Percentiles rank a stretch among this genome's conserved stretches.
These are phyloP conservation scores for Atkinsonella texensis DNA, from an alignment of 2,329 filamentous ascomycete genomes.

Conservation along the genomic window DNA sequence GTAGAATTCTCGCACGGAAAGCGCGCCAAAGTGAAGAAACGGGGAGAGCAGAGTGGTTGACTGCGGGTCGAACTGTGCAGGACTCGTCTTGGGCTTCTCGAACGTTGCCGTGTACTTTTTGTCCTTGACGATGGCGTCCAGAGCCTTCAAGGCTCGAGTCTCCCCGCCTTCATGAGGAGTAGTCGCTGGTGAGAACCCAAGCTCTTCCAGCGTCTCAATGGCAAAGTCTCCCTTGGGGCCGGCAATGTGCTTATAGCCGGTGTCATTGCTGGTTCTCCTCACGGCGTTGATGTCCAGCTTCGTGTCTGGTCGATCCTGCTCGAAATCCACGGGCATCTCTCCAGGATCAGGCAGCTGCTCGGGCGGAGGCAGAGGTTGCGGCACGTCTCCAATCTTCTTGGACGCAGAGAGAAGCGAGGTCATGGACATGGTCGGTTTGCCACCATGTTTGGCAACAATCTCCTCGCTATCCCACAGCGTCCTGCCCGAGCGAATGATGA, in stretches of 20 bases:
- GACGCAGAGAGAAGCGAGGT: conserved; percentile 52
- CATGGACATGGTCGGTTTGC: conserved; percentile 66
- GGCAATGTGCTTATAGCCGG: conserved; percentile 46
- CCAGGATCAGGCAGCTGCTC: conserved; percentile 51
- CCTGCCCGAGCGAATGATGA: conserved; percentile 51
- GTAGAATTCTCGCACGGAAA: conserved; percentile 62
- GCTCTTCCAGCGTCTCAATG: conserved; percentile 58
- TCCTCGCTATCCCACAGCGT: conserved; percentile 66
- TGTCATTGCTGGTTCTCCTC: conserved; percentile 40
- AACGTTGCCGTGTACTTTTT: conserved; percentile 61
- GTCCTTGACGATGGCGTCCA: conserved; percentile 48
- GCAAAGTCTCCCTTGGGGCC: conserved; percentile 59
- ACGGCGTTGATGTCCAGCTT: conserved; percentile 48
- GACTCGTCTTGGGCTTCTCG: conserved; percentile 63
- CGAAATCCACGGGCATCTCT: conserved; percentile 45
- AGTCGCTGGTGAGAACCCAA: conserved; percentile 53
- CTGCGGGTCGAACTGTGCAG: conserved; percentile 60
- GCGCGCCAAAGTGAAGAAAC: conserved; percentile 60
- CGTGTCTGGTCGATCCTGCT: conserved; percentile 38
- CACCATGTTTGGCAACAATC: conserved; percentile 50
- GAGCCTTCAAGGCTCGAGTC: conserved; percentile 43
- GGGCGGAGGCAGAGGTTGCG: conserved; percentile 49
- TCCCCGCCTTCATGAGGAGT: conserved; percentile 63
- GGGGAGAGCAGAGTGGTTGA: conserved; percentile 63
- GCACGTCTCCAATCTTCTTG: conserved; percentile 48